Evolutionary conservation across 345 rosid species (phyloP), one percentile per base, ranked within the genome.

Genomic region (Draba incana): DNA sequence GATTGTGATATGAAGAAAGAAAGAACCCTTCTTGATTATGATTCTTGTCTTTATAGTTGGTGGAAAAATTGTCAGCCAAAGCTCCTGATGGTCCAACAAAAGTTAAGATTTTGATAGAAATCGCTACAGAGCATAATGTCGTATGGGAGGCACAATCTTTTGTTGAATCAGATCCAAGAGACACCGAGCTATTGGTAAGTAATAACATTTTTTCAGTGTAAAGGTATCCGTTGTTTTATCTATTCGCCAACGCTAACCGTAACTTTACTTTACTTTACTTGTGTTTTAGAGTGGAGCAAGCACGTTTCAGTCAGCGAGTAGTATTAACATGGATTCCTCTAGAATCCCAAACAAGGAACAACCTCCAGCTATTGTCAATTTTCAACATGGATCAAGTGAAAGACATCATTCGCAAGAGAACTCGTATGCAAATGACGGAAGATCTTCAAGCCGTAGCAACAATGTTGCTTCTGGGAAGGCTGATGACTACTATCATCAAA

Each of bases 81-180:
- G 79, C 98, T 30, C 99, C 98, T 2, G 92, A 89, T 82, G 97
- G 92, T 69, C 92, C 84, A 27, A 82, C 92, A 15, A 94, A 91
- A 72, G 50, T 89, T 15, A 89, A 94, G 68, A 84, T 89, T 72
- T 76, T 94, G 77, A 84, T 69, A 68, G 82, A 81, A 50, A 95
- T 92, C 51, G 97, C 97, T 35, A 80, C 75, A 69, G 96, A 92
- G 60, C 88, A 92, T 44, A 81, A 89, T 62, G 69, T 92, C 39
- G 73, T 78, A 6, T 95, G 99, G 98, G 92, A 92, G 54, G 85
- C 92, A 12, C 64, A 72, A 51, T 82, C 87, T 57, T 86, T 87
- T 67, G 90, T 78, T 60, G 89, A 84, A 71, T 77, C 83, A n/a
- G 88, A 85, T 71, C 55, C 79, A 10, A 80, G 68, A 76, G 84